Evolutionary conservation across 129 eudicot species (phyloP), one percentile per base, ranked within the genome.

Genomic region (Gnaphalium uliginosum): DNA sequence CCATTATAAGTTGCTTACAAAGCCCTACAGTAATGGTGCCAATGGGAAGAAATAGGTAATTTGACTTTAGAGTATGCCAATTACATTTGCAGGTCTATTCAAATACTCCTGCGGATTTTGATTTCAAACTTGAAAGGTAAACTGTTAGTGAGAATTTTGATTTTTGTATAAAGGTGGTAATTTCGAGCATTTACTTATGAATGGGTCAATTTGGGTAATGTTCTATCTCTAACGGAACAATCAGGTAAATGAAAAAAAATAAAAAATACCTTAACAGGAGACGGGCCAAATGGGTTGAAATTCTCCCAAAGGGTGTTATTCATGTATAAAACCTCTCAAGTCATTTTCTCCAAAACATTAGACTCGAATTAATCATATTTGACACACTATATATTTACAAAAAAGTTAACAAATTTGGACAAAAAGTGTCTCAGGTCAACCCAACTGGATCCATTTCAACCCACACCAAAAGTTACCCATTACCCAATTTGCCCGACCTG

Each of bases 101-200:
- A 33, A 92, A 92, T 78, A 92, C 98, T 56, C 98, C 98, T 69
- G 92, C 98, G 13, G 98, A 92, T 84, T 92, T 92, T 83, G 98
- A 92, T 82, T 89, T 92, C 73, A 92, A 89, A 73, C 91, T 92
- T 78, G 96, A 88, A 71, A 92, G 94, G 98, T 92, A 64, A 48
- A 65, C 25, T 10, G 24, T 57, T 19, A 35, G 65, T 73, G 63
- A 19, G 30, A 69, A 74, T n/a, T 48, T 22, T 10, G 6, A 25
- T 39, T 32, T 48, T 5, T n/a, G 33, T 71, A 53, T 54, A 54
- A 23, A 54, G 4, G 58, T 24, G 17, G 59, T 3, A 43, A 41
- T 68, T 23, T 60, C 17, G 23, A 68, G 5, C 58, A 23, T 43
- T 39, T 39, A 1, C 72, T 19, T 23, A 24, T 43, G 21, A 71